Percentiles rank a stretch among this genome's conserved stretches.
Evolutionary conservation across 148 eudicot species (phyloP).

Genomic region (Salicornia ramosissima): DNA sequence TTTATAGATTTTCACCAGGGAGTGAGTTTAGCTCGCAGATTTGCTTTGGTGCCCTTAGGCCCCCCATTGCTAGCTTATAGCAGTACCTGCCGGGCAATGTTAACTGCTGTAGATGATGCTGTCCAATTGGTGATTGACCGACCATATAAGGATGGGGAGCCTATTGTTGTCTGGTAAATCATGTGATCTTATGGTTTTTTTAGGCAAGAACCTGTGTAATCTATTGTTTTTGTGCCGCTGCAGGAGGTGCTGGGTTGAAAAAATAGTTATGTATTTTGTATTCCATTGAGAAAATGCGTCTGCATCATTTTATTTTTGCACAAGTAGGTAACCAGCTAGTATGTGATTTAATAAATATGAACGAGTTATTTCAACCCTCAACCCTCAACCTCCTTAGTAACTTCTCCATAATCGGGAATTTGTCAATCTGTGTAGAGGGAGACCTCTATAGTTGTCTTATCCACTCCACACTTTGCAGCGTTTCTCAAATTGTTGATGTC

Average conservation of each 20-base stretch:
- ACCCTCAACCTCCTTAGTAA: no score
- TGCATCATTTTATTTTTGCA: no score
- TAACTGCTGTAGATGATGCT: constrained; percentile 74
- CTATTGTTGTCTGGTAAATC: constrained; percentile 82
- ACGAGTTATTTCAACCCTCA: no score
- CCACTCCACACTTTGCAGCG: no score
- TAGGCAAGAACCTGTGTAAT: background rate
- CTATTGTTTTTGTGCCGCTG: background rate
- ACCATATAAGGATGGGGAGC: constrained; percentile 80
- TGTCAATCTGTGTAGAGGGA: background rate
- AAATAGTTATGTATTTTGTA: background rate
- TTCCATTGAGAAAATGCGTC: no score
- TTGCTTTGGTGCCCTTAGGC: constrained; percentile 97
- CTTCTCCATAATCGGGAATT: no score
- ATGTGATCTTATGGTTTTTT: background rate
- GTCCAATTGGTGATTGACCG: constrained; percentile 91
- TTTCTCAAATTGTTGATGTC: background rate
- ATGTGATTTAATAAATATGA: no score
- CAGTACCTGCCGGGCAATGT: constrained; percentile 95
- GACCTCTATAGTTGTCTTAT: background rate
- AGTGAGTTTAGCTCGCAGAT: constrained; percentile 97
- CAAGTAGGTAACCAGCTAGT: no score
- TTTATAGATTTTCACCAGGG: constrained; percentile 41
- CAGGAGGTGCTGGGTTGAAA: background rate
- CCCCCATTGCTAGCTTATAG: constrained; percentile 91